Conservation (phyloP, 2,329 filamentous ascomycete genomes). For the Huntiella bhutanensis region DNA sequence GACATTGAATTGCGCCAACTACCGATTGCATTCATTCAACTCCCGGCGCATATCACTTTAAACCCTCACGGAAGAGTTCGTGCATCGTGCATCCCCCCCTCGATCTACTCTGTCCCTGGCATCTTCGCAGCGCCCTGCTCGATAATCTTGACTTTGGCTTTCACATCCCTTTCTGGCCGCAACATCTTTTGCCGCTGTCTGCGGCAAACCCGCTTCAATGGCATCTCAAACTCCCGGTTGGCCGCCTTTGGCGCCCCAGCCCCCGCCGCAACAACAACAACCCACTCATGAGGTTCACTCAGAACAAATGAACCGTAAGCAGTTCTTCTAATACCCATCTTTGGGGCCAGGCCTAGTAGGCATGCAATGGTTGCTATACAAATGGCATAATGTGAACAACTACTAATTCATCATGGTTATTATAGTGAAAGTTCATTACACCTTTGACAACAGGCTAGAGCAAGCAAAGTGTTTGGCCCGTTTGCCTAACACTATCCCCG, state of each 20-base stretch:
- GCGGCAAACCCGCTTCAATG: slow-evolving; percentile 3
- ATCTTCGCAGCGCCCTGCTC: too few species aligned
- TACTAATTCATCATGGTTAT: slow-evolving; percentile 5
- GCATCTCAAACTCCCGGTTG: slow-evolving; percentile 9
- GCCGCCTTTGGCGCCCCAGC: slow-evolving; percentile 3
- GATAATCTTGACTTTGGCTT: too few species aligned
- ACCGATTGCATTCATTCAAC: too few species aligned
- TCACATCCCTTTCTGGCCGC: not conserved
- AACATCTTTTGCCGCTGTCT: not conserved
- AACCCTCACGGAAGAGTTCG: too few species aligned
- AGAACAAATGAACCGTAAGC: slow-evolving; percentile 45
- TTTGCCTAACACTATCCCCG: slow-evolving; percentile 57
- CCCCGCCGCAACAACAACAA: slow-evolving; percentile 1
- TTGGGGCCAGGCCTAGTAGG: not conserved
- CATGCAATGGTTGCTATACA: not conserved
- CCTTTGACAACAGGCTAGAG: slow-evolving; percentile 64
- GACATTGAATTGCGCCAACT: too few species aligned
- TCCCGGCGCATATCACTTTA: too few species aligned
- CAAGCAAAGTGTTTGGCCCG: slow-evolving; percentile 80
- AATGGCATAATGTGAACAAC: slow-evolving; percentile 1
- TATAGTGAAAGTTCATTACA: slow-evolving; percentile 89
- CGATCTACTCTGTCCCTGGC: too few species aligned
- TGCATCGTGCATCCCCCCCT: too few species aligned
- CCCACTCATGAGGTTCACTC: slow-evolving; percentile 24
- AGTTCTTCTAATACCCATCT: not conserved